Base-by-base conservation (phyloP, 345 rosid species). In the Eucalyptus shirleyi region DNA sequence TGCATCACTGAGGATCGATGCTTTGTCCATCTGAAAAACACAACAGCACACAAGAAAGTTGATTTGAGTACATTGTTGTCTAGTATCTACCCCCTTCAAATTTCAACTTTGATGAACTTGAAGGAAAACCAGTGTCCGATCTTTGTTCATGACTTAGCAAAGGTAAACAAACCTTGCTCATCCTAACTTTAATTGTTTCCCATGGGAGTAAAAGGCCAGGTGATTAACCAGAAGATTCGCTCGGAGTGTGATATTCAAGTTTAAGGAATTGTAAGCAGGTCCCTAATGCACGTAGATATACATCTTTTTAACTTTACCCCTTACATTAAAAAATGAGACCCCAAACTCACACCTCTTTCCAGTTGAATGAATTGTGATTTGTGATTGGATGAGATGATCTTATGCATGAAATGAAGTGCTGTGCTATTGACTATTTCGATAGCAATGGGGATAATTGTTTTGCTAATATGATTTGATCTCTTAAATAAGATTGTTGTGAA, bases 1-100 rank as follows among this genome's bases (percentile, higher is more conserved):
- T 15, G 98, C 95, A 4, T 96, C 95, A 86, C 92, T 97, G 53
- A 97, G 96, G 59, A 97, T 90, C 3, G 98, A 94, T 32, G 96
- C 91, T 90, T 94, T 97, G 91, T 96, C 99, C 86, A 90, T 92
- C 98, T 97, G 93, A 42, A 21, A 44, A 55, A 56, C 50, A 21
- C 50, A 50, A 50, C 30, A 85, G 15, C 9, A 47, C 47, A 28
- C 56, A 14, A 16, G 55, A 28, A 85, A 85, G 50, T 47, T 44
- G 32, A 42, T 85, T 47, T 47, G 34, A 85, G 49, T 82, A 82
- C 11, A 18, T 47, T 49, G 34, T 44, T n/a, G 40, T 65, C 37
- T 65, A 30, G 37, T 15, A 65, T 4, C 77, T n/a, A n/a, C 37
- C 9, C 77, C 77, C 34, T 65, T 65, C 40, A 15, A 65, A 65